Evolutionary conservation across 2,329 filamentous ascomycete species (phyloP), one percentile per base, ranked within the genome.

Genomic region (Bipolaris sorokiniana): DNA sequence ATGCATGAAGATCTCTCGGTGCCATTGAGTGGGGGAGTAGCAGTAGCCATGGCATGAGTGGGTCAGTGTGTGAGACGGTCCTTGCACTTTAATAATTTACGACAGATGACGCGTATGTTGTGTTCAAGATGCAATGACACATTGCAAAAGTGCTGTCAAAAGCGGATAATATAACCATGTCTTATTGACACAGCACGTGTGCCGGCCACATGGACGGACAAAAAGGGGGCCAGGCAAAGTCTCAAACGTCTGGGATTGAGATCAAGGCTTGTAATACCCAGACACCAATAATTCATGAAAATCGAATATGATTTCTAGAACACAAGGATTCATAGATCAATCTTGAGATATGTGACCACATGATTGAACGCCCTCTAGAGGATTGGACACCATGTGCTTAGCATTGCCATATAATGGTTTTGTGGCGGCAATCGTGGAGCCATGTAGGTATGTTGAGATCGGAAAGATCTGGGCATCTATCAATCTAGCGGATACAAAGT

Each of bases 351-450:
- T 47, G 38, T 23, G 40, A 22, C 40, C 50, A 10, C 33, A 28
- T 42, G 31, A 10, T 31, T 6, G 23, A 42, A n/a, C n/a, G 3
- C 15, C 33, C 13, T n/a, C 13, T 15, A 16, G 10, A 26, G n/a
- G 23, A 44, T 16, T 33, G 34, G 15, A 37, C 13, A 33, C 11
- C 15, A 16, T 20, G 9, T 54, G 40, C 26, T 36, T 18, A 15
- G 20, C 31, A 15, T 52, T n/a, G 18, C 28, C 31, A 36, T 7
- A 9, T 16, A 10, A 28, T 28, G 23, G n/a, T 37, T 36, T 28
- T n/a, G 23, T 52, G n/a, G 49, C 31, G 54, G 42, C 38, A 48
- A 44, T 53, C 28, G 44, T 31, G 44, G 36, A 44, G 26, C 34
- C 3, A 36, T 40, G 31, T 37, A 42, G 15, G 31, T 28, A 18